Evolutionary conservation across 208 protist species (phyloP).

Genomic region (Trypanosomatidae sp.): DNA sequence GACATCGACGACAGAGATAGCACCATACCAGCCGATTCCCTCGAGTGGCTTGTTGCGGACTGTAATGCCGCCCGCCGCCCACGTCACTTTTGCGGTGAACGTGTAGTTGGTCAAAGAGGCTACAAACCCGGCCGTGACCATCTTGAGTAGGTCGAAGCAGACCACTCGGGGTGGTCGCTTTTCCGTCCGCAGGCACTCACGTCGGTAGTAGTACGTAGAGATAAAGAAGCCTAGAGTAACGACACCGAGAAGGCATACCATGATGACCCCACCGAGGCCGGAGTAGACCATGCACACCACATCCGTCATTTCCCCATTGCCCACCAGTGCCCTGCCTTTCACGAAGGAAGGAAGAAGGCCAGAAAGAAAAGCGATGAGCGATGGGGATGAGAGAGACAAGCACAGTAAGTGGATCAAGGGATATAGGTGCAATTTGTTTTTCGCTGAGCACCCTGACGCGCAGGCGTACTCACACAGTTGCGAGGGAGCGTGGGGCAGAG

Average conservation of each 20-base stretch:
- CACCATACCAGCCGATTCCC: conserved; percentile 53
- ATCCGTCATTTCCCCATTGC: neutral
- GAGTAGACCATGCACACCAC: conserved; percentile 51
- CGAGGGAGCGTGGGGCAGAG: neutral
- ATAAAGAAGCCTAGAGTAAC: conserved; percentile 31
- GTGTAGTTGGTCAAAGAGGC: conserved; percentile 37
- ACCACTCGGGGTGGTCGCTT: conserved; percentile 35
- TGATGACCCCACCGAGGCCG: conserved; percentile 31
- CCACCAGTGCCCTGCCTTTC: neutral
- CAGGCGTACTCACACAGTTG: neutral
- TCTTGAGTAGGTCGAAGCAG: conserved; percentile 44
- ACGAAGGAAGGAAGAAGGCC: neutral
- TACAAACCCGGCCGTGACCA: conserved; percentile 23
- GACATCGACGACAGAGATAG: conserved; percentile 36
- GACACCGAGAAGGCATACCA: conserved; percentile 27
- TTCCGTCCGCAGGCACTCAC: conserved; percentile 21
- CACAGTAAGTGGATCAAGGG: neutral
- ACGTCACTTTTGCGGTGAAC: conserved; percentile 40
- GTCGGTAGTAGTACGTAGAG: conserved; percentile 23
- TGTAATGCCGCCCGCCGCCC: conserved; percentile 20
- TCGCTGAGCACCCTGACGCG: neutral
- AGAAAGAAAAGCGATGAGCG: neutral
- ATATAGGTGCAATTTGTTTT: neutral
- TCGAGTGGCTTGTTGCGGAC: conserved; percentile 38
- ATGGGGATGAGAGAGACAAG: neutral